Conservation (phyloP, 1,284 basidiomycete genomes). For the Naganishia albida region DNA sequence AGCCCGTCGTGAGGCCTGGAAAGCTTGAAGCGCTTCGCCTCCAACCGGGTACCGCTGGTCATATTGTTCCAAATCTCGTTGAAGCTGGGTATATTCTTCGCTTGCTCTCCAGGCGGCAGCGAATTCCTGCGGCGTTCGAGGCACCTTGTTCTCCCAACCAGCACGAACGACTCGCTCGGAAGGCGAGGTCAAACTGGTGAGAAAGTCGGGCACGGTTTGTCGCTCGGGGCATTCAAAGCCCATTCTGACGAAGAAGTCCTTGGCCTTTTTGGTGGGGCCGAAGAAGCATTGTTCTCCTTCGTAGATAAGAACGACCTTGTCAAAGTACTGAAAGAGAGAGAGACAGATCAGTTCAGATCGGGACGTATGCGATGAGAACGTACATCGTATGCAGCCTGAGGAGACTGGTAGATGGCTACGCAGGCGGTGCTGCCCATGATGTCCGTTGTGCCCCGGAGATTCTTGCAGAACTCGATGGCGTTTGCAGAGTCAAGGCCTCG, state of each 20-base stretch:
- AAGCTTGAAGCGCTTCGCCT: conserved; percentile 51
- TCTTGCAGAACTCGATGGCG: conserved; percentile 60
- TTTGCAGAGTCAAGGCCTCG: conserved; percentile 62
- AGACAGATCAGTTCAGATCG: neutral
- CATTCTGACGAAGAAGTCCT: conserved; percentile 72
- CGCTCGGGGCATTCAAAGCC: conserved; percentile 65
- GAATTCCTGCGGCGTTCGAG: conserved; percentile 66
- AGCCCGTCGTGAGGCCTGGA: conserved; percentile 51
- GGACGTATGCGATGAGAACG: conserved; percentile 7
- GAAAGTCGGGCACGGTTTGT: conserved; percentile 60
- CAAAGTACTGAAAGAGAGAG: conserved; percentile 58
- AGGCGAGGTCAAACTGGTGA: conserved; percentile 64
- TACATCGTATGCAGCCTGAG: conserved; percentile 57
- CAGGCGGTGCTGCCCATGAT: conserved; percentile 50
- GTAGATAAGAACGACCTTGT: conserved; percentile 74
- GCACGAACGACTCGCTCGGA: conserved; percentile 61
- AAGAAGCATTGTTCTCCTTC: conserved; percentile 82
- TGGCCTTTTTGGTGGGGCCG: conserved; percentile 70
- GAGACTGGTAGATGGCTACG: conserved; percentile 58
- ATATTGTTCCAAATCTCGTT: conserved; percentile 51
- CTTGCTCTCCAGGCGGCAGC: conserved; percentile 50
- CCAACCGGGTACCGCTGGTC: conserved; percentile 51
- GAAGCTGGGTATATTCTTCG: conserved; percentile 47
- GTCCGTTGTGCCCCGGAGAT: conserved; percentile 57
- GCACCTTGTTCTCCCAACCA: conserved; percentile 59